Percentiles rank a stretch among this genome's conserved stretches.
These are phyloP conservation scores for Thraustochytrium sp. DNA, from an alignment of 352 stramenopile genomes.

Conservation along the genomic window DNA sequence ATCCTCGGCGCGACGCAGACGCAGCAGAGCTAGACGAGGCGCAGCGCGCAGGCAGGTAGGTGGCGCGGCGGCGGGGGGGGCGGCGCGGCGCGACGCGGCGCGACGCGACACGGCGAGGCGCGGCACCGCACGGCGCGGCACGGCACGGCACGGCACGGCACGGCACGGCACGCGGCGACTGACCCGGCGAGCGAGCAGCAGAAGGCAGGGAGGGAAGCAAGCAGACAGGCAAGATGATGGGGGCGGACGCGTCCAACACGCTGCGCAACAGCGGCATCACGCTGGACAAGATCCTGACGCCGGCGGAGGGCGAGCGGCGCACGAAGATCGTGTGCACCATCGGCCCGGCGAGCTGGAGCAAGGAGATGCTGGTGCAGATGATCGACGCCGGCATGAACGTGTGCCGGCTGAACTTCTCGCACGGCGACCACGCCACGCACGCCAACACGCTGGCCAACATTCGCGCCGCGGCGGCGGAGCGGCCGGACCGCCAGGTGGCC, in stretches of 20 bases:
- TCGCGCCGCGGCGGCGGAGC: conserved; percentile 49
- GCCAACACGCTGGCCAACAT: conserved; percentile 57
- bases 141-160: too few species aligned
- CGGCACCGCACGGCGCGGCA: too few species aligned
- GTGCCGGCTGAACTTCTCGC: conserved; percentile 96
- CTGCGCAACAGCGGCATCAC: conserved; percentile 42
- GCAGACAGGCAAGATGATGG: background rate
- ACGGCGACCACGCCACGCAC: conserved; percentile 83
- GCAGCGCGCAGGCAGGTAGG: too few species aligned
- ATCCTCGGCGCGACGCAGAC: too few species aligned
- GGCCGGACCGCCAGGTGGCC: conserved; percentile 52
- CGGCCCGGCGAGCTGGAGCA: conserved; percentile 89
- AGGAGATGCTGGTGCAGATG: conserved; percentile 80
- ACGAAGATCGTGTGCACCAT: conserved; percentile 99
- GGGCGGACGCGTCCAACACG: conserved; percentile 21
- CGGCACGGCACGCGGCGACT: background rate
- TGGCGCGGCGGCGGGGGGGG: too few species aligned
- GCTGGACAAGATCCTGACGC: conserved; percentile 31
- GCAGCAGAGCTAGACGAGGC: too few species aligned
- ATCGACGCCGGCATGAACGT: conserved; percentile 91
- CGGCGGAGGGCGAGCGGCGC: conserved; percentile 58
- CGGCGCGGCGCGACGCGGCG: too few species aligned
- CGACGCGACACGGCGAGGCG: too few species aligned
- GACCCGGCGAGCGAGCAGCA: background rate
- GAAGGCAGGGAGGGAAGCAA: background rate